Evolutionary conservation across 441 rosid genomes (phyloP), one percentile per base, ranked within the genome.

Genomic region (Bruguiera hainesii): DNA sequence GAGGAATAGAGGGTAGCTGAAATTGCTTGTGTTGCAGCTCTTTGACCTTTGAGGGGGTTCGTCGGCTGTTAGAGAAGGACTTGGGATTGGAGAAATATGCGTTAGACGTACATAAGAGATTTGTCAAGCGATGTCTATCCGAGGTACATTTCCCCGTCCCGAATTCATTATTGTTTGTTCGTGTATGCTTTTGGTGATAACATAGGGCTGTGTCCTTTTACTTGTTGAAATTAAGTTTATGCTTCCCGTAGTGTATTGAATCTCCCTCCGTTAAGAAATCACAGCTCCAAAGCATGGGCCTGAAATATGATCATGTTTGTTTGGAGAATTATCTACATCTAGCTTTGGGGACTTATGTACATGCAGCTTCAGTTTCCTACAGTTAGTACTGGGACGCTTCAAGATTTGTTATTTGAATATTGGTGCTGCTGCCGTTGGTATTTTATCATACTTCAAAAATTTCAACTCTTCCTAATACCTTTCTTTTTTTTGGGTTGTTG

Each of bases 1-100:
- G 28, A 53, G 15, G 28, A 21, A 53, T 53, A 3, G 5, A 8
- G 28, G 28, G 58, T 20, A 21, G 23, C 28, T 21, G 11, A 53
- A 20, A 26, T 20, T 23, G 29, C 9, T 23, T 20, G 10, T 56
- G 67, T 67, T 79, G 82, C 81, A 91, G 99, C 69, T 82, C 82
- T 2, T 79, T 92, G 80, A 95, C 90, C 6, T 82, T 90, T 60
- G 96, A 83, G 84, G 90, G 93, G 51, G 97, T 90, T 50, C 81
- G 97, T 71, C 84, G 96, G 71, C 60, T 92, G 66, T 59, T 95
- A 63, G 99, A 95, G 93, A 82, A 87, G 79, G 93, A 89, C 78
- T 62, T 90, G 73, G 89, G 86, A 56, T 71, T 88, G 80, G 81
- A 82, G 70, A 71, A 66, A 51, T 79, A 67, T 75, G 87, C 85